Evolutionary conservation across 192 early-diverging fungal genomes (phyloP).

Genomic region (Coemansia sp.): DNA sequence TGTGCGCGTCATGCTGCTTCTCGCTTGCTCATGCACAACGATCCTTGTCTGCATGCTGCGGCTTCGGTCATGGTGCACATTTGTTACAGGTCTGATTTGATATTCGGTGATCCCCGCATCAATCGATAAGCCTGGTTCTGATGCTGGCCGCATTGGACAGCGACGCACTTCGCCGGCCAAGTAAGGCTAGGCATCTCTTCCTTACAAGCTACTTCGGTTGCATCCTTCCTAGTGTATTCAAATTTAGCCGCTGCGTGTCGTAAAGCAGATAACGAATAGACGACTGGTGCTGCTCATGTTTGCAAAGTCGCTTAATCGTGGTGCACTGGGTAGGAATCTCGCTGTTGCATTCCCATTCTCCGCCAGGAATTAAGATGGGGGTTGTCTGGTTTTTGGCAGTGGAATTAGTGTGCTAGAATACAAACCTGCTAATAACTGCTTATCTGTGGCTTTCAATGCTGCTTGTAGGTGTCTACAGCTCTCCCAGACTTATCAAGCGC

Average conservation of each 20-base stretch:
- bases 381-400: not conserved
- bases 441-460: not conserved
- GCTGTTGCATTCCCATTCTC: not conserved
- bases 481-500: constrained; percentile 37
- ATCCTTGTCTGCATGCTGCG: too few relatives aligned
- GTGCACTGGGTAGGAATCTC: constrained; percentile 10
- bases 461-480: constrained; percentile 25
- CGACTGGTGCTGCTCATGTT: constrained; percentile 4
- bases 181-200: not conserved
- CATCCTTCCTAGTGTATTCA: not conserved
- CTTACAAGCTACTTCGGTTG: not conserved
- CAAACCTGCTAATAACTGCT: not conserved
- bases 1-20: too few relatives aligned
- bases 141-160: not conserved
- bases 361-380: not conserved
- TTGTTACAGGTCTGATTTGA: not conserved
- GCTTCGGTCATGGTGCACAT: too few relatives aligned
- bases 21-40: too few relatives aligned
- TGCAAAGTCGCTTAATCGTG: constrained; percentile 5
- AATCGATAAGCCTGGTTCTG: not conserved
- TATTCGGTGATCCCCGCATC: not conserved
- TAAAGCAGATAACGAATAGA: not conserved
- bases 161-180: not conserved
- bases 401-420: not conserved
- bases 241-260: not conserved